Percentiles rank a stretch among this genome's conserved stretches.
Conservation (phyloP, 495 filamentous ascomycete genomes). For the Trichoderma virens region DNA sequence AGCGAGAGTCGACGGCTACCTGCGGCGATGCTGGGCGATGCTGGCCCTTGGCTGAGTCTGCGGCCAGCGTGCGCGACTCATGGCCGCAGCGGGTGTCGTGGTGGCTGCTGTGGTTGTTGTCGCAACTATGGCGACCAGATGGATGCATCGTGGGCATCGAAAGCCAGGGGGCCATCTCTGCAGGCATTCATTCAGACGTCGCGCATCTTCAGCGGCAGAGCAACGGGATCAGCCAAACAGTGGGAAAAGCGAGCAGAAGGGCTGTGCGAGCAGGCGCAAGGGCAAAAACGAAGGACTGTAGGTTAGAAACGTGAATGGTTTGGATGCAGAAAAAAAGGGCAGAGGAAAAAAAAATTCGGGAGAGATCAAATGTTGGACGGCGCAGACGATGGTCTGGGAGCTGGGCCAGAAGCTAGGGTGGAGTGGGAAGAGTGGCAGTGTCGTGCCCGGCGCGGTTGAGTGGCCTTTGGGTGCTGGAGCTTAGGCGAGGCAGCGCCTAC, state of each 20-base stretch:
- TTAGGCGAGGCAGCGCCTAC: too few relatives aligned
- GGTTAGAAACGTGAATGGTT: background rate
- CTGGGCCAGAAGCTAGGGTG: constrained; percentile 5
- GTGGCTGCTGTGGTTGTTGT: background rate
- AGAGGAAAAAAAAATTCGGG: background rate
- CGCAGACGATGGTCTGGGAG: constrained; percentile 4
- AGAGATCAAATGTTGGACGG: background rate
- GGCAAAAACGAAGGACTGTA: background rate
- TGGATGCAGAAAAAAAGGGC: background rate
- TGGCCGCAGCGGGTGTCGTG: background rate
- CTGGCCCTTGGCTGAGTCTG: background rate
- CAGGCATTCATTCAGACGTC: constrained; percentile 5
- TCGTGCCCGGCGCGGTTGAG: too few relatives aligned
- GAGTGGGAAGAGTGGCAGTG: constrained; percentile 7
- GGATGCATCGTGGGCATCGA: constrained; percentile 6
- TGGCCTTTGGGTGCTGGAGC: too few relatives aligned
- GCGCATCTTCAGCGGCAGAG: constrained; percentile 2
- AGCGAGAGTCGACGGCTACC: background rate
- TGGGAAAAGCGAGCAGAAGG: background rate
- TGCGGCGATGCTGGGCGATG: background rate
- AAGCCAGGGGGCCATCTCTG: constrained; percentile 6
- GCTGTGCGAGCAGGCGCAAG: background rate
- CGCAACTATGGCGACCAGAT: background rate
- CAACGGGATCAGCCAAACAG: background rate
- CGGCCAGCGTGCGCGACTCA: background rate